phyloP scores from a whole-genome alignment of 805 yeast genomes.

The Nakazawaea ishiwadae region DNA sequence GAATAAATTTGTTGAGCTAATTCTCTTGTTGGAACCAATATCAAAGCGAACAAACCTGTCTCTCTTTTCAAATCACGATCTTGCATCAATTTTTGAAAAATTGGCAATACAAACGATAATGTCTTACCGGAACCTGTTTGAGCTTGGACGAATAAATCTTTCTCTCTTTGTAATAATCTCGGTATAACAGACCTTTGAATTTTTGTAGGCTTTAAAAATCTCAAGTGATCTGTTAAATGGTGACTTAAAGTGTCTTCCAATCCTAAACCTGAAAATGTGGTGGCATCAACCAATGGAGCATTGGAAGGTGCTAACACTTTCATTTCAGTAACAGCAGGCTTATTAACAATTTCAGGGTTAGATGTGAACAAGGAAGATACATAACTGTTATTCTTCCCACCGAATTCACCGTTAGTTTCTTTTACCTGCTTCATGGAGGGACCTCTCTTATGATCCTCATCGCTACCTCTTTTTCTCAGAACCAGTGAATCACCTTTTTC shows the following conservation, averaged over 20 bases:
- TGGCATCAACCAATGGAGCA: conserved; percentile 74
- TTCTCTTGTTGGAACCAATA: conserved; percentile 93
- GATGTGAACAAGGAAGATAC: conserved; percentile 85
- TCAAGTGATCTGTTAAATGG: conserved; percentile 54
- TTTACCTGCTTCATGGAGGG: conserved; percentile 31
- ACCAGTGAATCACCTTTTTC: conserved; percentile 1
- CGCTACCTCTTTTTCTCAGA: conserved; percentile 3
- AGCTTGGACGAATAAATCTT: conserved; percentile 86
- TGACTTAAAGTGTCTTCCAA: conserved; percentile 46
- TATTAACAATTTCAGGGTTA: conserved; percentile 46
- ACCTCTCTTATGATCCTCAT: conserved; percentile 17
- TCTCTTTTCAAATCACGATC: conserved; percentile 49
- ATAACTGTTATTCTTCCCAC: conserved; percentile 57
- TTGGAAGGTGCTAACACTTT: conserved; percentile 57
- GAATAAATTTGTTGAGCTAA: conserved; percentile 85
- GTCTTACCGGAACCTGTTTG: conserved; percentile 99
- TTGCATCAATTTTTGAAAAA: conserved; percentile 65
- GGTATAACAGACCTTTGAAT: conserved; percentile 85
- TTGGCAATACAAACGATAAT: conserved; percentile 79
- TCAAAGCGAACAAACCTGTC: conserved; percentile 84
- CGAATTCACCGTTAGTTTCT: conserved; percentile 47
- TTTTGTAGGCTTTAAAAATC: conserved; percentile 68
- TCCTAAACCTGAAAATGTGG: conserved; percentile 71
- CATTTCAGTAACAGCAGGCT: conserved; percentile 31
- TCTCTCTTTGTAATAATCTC: conserved; percentile 36